Conservation (phyloP, 1,284 basidiomycete genomes). For the Ganoderma leucocontextum region DNA sequence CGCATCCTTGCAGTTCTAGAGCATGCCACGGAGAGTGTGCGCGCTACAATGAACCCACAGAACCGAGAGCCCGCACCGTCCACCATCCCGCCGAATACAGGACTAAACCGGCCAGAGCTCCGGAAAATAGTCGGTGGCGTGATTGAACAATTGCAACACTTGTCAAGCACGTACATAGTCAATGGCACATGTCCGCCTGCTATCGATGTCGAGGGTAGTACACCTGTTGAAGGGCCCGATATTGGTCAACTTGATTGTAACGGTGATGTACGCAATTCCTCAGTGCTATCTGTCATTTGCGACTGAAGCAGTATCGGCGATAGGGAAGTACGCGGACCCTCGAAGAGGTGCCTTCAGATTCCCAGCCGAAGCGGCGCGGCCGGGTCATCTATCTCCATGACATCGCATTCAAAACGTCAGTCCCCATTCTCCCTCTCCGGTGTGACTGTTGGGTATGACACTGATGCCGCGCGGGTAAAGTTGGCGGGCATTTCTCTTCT, state of each 20-base stretch:
- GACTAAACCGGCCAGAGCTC: not conserved
- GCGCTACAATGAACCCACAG: not conserved
- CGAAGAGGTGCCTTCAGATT: not conserved
- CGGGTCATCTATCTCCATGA: not conserved
- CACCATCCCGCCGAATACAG: not conserved
- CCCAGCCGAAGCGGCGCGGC: not conserved
- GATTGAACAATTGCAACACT: not conserved
- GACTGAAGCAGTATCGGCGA: not conserved
- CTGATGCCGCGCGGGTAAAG: constrained; percentile 16
- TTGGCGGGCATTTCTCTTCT: constrained; percentile 34
- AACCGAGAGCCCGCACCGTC: not conserved
- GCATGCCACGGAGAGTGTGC: not conserved
- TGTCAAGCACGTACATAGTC: not conserved
- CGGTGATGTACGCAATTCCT: not conserved
- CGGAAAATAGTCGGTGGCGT: not conserved
- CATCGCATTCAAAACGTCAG: not conserved
- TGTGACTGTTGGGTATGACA: not conserved
- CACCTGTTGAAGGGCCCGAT: not conserved
- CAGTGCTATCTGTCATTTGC: not conserved
- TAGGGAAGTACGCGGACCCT: too few species aligned
- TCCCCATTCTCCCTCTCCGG: not conserved
- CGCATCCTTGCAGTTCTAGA: not conserved
- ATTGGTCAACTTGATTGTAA: not conserved
- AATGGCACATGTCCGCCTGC: not conserved
- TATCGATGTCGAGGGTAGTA: not conserved